These are phyloP conservation scores for Parasarocladium wereldwijsianum DNA, from an alignment of 2,329 filamentous ascomycete species.

Conservation along the genomic window DNA sequence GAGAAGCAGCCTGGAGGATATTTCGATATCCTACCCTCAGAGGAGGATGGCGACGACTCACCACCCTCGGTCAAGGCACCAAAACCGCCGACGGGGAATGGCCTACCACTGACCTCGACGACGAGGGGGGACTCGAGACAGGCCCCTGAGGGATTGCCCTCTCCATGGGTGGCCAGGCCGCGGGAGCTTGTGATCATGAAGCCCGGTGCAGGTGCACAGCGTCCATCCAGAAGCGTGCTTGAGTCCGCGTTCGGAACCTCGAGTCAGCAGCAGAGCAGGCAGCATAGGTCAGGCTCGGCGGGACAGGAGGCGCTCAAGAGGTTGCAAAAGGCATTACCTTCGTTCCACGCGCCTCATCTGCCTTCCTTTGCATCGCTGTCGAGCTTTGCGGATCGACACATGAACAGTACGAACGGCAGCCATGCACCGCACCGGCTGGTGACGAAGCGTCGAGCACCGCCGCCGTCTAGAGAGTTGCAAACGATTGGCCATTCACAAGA, in stretches of 20 bases:
- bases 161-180: conserved; percentile 15
- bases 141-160: conserved; percentile 9
- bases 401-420: too few species aligned
- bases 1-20: conserved; percentile 21
- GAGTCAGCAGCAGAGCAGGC: conserved; percentile 14
- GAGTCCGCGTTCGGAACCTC: conserved; percentile 26
- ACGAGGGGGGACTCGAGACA: too few species aligned
- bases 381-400: too few species aligned
- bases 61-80: conserved; percentile 6
- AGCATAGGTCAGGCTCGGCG: conserved; percentile 37
- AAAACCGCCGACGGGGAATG: conserved; percentile 8
- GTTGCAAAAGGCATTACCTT: conserved; percentile 41
- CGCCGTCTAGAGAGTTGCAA: too few species aligned
- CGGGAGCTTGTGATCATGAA: conserved; percentile 9
- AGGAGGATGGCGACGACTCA: conserved; percentile 8
- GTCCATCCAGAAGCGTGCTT: conserved; percentile 18
- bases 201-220: conserved; percentile 6
- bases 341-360: conserved; percentile 22
- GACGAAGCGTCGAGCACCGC: too few species aligned
- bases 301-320: conserved; percentile 42
- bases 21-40: conserved; percentile 12
- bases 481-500: too few species aligned
- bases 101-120: not conserved
- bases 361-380: too few species aligned
- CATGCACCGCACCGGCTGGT: too few species aligned